Conservation (phyloP, 441 rosid species). For the Populus hybrid region DNA sequence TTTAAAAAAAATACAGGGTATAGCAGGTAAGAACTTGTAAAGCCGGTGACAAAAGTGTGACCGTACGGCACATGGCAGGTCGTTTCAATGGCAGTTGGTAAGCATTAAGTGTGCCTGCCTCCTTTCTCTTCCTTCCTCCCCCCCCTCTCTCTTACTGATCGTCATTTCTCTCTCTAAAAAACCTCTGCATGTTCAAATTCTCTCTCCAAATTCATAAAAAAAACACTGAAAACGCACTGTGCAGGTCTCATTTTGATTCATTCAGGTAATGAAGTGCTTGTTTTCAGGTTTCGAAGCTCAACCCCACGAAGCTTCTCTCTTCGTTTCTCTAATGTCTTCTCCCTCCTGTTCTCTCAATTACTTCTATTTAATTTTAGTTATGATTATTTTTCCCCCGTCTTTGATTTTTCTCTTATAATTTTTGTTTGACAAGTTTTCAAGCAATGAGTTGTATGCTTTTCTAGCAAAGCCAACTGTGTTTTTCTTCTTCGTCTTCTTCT, state of each 20-base stretch:
- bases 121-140: not conserved
- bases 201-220: not conserved
- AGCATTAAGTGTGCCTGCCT: slow-evolving; percentile 49
- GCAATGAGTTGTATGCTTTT: not conserved
- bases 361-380: not conserved
- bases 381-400: not conserved
- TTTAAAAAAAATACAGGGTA: not conserved
- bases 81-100: slow-evolving; percentile 65
- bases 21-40: slow-evolving; percentile 23
- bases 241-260: not conserved
- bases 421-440: not conserved
- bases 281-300: not conserved
- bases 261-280: not conserved
- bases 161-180: not conserved
- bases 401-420: not conserved
- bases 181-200: not conserved
- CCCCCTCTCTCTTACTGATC: not conserved
- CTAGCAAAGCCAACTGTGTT: not conserved
- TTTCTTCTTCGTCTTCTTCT: not conserved
- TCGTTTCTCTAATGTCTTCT: not conserved
- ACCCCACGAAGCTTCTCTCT: not conserved
- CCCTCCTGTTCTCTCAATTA: not conserved
- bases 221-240: not conserved
- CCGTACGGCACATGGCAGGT: slow-evolving; percentile 49
- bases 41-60: slow-evolving; percentile 28